Percentiles rank a stretch among this genome's conserved stretches.
Conservation (phyloP, 805 yeast species). For the Schizosaccharomyces lindneri region DNA sequence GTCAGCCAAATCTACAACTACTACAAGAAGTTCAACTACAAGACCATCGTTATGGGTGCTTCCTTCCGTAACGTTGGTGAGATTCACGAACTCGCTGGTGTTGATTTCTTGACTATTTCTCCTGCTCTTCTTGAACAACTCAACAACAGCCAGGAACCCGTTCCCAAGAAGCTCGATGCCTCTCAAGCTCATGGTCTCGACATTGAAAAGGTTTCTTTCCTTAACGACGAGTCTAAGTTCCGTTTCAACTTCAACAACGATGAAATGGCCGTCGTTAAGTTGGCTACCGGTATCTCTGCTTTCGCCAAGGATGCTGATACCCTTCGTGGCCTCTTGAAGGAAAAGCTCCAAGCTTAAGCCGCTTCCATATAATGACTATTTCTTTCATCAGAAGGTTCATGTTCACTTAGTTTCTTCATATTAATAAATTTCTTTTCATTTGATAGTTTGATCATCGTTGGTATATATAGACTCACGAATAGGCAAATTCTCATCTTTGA, state of each 20-base stretch:
- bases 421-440: too few species aligned
- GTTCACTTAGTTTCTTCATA: too few species aligned
- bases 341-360: slow-evolving; percentile 5
- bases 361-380: neutral
- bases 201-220: slow-evolving; percentile 46
- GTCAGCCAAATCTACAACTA: slow-evolving; percentile 81
- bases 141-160: slow-evolving; percentile 46
- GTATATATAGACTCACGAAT: too few species aligned
- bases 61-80: slow-evolving; percentile 95
- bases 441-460: too few species aligned
- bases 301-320: slow-evolving; percentile 84
- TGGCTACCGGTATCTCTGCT: slow-evolving; percentile 91
- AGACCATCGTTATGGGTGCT: slow-evolving; percentile 99
- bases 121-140: slow-evolving; percentile 80
- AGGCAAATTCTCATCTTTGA: too few species aligned
- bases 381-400: neutral
- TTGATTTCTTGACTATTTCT: slow-evolving; percentile 85
- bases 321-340: slow-evolving; percentile 16
- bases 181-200: slow-evolving; percentile 29
- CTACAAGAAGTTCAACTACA: slow-evolving; percentile 89
- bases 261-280: slow-evolving; percentile 94
- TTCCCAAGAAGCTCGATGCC: slow-evolving; percentile 64
- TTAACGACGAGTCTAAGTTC: slow-evolving; percentile 73
- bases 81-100: slow-evolving; percentile 89
- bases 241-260: slow-evolving; percentile 83